Base-by-base conservation (phyloP, 805 yeast genomes). In the Starmerella stellata region DNA sequence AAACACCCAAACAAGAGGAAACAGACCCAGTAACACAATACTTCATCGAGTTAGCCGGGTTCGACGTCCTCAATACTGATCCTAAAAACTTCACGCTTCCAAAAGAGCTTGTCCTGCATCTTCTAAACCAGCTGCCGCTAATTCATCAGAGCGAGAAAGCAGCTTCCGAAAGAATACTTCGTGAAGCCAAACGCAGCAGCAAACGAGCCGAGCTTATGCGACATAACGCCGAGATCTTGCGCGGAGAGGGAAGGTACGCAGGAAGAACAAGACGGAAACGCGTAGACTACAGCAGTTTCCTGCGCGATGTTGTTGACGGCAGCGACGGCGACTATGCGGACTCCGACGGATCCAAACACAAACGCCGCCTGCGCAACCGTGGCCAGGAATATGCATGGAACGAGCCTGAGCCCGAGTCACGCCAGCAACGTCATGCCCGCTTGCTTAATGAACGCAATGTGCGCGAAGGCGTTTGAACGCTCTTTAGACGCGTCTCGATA, bases 221-320 rank as follows among this genome's bases (percentile, higher is more conserved):
- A 21, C 52, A 49, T 27, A 41, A 42, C 1, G 48, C 40, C 20
- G 30, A 40, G 35, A 42, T 45, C 19, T 44, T 51, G 4, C 42
- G 43, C 13, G 58, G 52, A 16, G 57, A 52, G 20, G 60, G 59
- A 13, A 39, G 48, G 9, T 40, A 44, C 28, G 37, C 47, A 5
- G 39, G 39, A 15, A 40, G 48, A n/a, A 25, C 41, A 11, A 38
- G 48, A 11, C 33, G 47, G 7, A 43, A 44, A 20, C 38, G 44
- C 15, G 38, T 42, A 13, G 36, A 45, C 33, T 45, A 40, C 38
- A 21, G 34, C 30, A 43, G 38, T n/a, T 30, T 40, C 20, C 28
- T 44, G 31, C 38, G 40, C 25, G 35, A 35, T n/a, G 24, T 38
- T 4, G 40, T 21, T 13, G 32, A 5, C 9, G 37, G 25, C 15